These are phyloP conservation scores for Eucalyptus globulus DNA, from an alignment of 345 rosid genomes.

Conservation along the genomic window DNA sequence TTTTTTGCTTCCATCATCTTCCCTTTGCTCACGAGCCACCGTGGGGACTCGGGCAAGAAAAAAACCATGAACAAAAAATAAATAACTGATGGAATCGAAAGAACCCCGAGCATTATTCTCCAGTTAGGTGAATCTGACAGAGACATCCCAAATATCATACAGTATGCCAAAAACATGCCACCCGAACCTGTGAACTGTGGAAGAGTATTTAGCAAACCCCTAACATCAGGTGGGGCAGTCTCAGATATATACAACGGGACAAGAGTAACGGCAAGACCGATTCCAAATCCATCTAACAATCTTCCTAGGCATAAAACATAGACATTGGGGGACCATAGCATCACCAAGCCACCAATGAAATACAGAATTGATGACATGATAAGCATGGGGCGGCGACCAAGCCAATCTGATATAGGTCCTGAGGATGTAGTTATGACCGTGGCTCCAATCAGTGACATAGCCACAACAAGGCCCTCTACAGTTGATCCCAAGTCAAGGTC, in stretches of 20 bases:
- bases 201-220: slow-evolving; percentile 84
- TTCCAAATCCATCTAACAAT: slow-evolving; percentile 82
- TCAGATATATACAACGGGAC: slow-evolving; percentile 89
- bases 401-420: slow-evolving; percentile 83
- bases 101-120: slow-evolving; percentile 93
- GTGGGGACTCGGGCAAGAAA: slow-evolving; percentile 96
- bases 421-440: slow-evolving; percentile 89
- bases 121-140: slow-evolving; percentile 62
- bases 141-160: slow-evolving; percentile 91
- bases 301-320: slow-evolving; percentile 74
- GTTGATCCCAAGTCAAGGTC: slow-evolving; percentile 53
- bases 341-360: slow-evolving; percentile 74
- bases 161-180: slow-evolving; percentile 87
- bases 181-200: slow-evolving; percentile 94
- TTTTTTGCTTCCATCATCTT: slow-evolving; percentile 72
- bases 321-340: slow-evolving; percentile 95
- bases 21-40: slow-evolving; percentile 99
- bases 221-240: slow-evolving; percentile 90
- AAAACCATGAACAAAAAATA: slow-evolving; percentile 59
- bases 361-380: slow-evolving; percentile 65
- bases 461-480: slow-evolving; percentile 88
- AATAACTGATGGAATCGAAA: slow-evolving; percentile 69
- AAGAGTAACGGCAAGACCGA: slow-evolving; percentile 93
- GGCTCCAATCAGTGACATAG: slow-evolving; percentile 92
- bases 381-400: slow-evolving; percentile 96